Conservation (phyloP, 1,284 basidiomycete genomes). For the Limonomyces culmigenus region DNA sequence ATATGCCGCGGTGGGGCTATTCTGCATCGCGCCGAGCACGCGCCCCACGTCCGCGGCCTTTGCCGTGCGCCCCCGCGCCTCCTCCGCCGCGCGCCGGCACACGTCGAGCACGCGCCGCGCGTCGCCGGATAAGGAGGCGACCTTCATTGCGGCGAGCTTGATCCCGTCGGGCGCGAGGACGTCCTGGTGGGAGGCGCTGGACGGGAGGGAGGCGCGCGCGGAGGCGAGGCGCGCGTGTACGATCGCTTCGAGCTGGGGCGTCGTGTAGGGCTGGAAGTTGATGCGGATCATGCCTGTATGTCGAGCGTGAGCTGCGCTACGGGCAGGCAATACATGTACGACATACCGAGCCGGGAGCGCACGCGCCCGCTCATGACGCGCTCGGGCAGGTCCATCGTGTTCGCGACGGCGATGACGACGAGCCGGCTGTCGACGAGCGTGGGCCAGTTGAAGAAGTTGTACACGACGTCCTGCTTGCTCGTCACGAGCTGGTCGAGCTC, state of each 20-base stretch:
- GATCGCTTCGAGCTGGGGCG: slow-evolving; percentile 71
- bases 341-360: slow-evolving; percentile 74
- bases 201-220: slow-evolving; percentile 30
- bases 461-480: slow-evolving; percentile 92
- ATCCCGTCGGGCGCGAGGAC: slow-evolving; percentile 71
- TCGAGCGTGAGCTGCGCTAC: background rate
- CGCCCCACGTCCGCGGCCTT: slow-evolving; percentile 60
- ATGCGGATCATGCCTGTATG: slow-evolving; percentile 83
- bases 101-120: slow-evolving; percentile 89
- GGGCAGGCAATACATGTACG: background rate
- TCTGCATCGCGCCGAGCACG: slow-evolving; percentile 83
- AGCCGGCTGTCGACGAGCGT: slow-evolving; percentile 75
- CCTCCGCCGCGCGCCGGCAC: slow-evolving; percentile 68
- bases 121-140: slow-evolving; percentile 88
- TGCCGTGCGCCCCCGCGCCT: slow-evolving; percentile 34
- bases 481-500: slow-evolving; percentile 96
- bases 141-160: slow-evolving; percentile 80
- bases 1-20: slow-evolving; percentile 76
- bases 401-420: slow-evolving; percentile 93
- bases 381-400: slow-evolving; percentile 97
- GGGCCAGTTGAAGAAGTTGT: slow-evolving; percentile 99
- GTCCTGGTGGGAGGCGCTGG: slow-evolving; percentile 15
- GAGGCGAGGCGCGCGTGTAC: slow-evolving; percentile 64
- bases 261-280: slow-evolving; percentile 87
- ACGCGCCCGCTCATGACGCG: slow-evolving; percentile 86